phyloP scores from a whole-genome alignment of 345 rosid species.

The Corchorus olitorius region DNA sequence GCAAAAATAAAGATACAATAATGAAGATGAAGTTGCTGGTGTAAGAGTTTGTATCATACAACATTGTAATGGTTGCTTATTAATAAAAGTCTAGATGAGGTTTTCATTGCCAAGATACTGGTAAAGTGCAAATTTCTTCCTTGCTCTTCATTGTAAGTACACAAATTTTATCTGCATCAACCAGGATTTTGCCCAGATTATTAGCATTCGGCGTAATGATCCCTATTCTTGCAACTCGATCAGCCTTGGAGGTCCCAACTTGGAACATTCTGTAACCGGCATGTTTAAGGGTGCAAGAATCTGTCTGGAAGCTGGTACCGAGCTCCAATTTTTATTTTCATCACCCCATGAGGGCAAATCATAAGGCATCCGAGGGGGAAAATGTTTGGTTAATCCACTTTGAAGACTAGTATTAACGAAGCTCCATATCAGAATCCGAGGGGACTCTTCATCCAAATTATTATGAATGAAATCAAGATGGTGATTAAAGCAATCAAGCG shows the following conservation, averaged over 20 bases:
- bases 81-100: neutral
- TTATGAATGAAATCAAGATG: neutral
- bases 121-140: neutral
- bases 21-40: neutral
- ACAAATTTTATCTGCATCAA: neutral
- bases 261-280: too few relatives aligned
- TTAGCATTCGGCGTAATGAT: neutral
- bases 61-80: conserved; percentile 3
- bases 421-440: neutral
- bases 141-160: neutral
- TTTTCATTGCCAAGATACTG: neutral
- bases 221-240: neutral
- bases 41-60: neutral
- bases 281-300: too few relatives aligned
- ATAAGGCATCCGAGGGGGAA: too few relatives aligned
- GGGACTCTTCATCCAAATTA: neutral
- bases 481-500: too few relatives aligned
- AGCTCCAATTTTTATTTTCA: too few relatives aligned
- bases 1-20: neutral
- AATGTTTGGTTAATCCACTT: neutral
- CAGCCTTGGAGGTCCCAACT: neutral
- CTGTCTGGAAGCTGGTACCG: neutral
- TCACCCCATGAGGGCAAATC: too few relatives aligned
- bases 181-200: neutral
- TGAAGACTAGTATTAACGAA: neutral